phyloP scores from a whole-genome alignment of 495 filamentous ascomycete genomes.

The Lasiosphaeria miniovina region DNA sequence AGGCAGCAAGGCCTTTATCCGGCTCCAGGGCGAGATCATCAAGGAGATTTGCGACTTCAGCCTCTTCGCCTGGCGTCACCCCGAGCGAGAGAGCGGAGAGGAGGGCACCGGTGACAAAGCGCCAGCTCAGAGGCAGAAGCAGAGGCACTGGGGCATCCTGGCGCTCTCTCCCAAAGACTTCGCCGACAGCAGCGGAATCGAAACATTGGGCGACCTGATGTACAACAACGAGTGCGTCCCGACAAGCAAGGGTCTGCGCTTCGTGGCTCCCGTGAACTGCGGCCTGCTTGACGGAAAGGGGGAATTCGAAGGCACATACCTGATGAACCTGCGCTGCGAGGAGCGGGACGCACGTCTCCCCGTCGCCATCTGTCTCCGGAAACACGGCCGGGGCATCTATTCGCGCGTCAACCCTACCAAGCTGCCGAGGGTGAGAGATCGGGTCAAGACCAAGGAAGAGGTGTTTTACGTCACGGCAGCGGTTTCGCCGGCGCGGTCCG shows the following conservation, averaged over 20 bases:
- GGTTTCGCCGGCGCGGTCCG: constrained; percentile 17
- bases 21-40: constrained; percentile 21
- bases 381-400: constrained; percentile 25
- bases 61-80: constrained; percentile 15
- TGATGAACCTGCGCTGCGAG: constrained; percentile 20
- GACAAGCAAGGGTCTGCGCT: constrained; percentile 17
- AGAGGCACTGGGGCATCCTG: constrained; percentile 15
- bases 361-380: constrained; percentile 19
- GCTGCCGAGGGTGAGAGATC: constrained; percentile 1
- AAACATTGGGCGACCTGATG: constrained; percentile 10
- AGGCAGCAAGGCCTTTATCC: constrained; percentile 18
- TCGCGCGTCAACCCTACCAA: constrained; percentile 14
- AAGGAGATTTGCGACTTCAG: constrained; percentile 18
- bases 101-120: too few species aligned
- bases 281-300: constrained; percentile 6
- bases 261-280: constrained; percentile 13
- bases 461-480: constrained; percentile 20
- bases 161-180: constrained; percentile 15
- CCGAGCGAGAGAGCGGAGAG: background rate
- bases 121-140: background rate
- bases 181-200: constrained; percentile 8
- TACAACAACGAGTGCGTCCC: constrained; percentile 19
- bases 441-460: constrained; percentile 5
- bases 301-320: constrained; percentile 10
- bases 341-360: background rate